phyloP scores from a whole-genome alignment of 352 stramenopile genomes.

The Aphanomyces euteiches region DNA sequence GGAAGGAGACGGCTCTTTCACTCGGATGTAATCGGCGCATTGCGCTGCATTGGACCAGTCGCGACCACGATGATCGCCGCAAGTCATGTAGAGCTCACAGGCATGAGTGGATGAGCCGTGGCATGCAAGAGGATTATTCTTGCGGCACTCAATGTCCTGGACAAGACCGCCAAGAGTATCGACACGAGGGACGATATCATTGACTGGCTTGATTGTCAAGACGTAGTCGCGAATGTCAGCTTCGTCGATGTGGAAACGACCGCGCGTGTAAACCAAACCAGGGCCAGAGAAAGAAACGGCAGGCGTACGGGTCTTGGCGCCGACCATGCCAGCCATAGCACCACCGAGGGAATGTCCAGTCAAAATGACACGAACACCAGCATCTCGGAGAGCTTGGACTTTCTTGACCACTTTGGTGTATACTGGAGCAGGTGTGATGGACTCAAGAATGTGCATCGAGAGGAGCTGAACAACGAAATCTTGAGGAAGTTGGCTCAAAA shows the following conservation, averaged over 20 bases:
- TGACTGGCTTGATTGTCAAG: constrained; percentile 75
- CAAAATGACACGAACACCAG: constrained; percentile 70
- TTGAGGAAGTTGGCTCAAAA: constrained; percentile 77
- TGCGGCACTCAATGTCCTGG: constrained; percentile 83
- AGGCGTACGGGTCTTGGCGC: constrained; percentile 73
- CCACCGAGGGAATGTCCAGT: constrained; percentile 81
- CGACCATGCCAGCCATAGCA: constrained; percentile 80
- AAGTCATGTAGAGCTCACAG: constrained; percentile 78
- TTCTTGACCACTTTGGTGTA: constrained; percentile 70
- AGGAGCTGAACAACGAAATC: constrained; percentile 79
- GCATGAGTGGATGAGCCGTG: constrained; percentile 82
- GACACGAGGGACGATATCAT: constrained; percentile 76
- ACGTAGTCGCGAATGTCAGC: constrained; percentile 79
- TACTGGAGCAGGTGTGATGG: constrained; percentile 73
- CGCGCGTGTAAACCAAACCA: constrained; percentile 71
- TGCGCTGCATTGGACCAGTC: constrained; percentile 47
- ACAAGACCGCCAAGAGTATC: constrained; percentile 80
- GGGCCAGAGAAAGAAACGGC: constrained; percentile 81
- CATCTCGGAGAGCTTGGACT: constrained; percentile 44
- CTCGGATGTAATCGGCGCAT: neutral
- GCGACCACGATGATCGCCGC: constrained; percentile 67
- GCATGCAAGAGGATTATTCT: constrained; percentile 70
- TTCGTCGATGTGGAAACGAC: constrained; percentile 68
- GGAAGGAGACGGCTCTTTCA: neutral
- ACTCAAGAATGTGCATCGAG: constrained; percentile 65